Conservation (phyloP, 208 protist genomes). For the Strigomonas culicis region DNA sequence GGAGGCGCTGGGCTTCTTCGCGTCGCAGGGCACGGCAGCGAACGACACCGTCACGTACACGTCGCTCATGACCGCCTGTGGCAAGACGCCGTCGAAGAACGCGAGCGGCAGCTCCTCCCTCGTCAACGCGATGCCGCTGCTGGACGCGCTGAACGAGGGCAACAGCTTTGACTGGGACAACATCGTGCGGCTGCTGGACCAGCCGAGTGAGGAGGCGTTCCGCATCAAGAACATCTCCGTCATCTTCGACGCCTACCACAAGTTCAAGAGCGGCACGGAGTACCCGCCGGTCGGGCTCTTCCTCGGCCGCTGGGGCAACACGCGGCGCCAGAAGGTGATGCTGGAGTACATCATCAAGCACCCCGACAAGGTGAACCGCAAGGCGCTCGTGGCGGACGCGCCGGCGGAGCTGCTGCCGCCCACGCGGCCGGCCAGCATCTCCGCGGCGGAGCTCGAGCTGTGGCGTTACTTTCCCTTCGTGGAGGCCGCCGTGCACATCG, state of each 20-base stretch:
- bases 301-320: constrained; percentile 77
- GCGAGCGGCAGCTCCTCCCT: constrained; percentile 41
- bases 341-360: constrained; percentile 85
- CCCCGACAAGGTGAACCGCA: constrained; percentile 75
- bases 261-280: constrained; percentile 60
- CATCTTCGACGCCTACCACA: constrained; percentile 84
- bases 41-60: constrained; percentile 76
- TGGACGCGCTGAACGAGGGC: constrained; percentile 60
- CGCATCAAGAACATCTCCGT: constrained; percentile 72
- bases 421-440: constrained; percentile 32
- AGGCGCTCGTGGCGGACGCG: constrained; percentile 41
- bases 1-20: constrained; percentile 83
- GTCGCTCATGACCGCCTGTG: constrained; percentile 61
- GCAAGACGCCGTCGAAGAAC: constrained; percentile 46
- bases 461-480: constrained; percentile 80
- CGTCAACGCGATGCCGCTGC: constrained; percentile 70
- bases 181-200: constrained; percentile 75
- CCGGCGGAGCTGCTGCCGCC: constrained; percentile 51
- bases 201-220: constrained; percentile 56
- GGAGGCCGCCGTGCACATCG: constrained; percentile 79
- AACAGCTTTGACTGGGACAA: constrained; percentile 69
- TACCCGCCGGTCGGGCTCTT: constrained; percentile 79
- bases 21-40: constrained; percentile 55
- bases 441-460: constrained; percentile 54
- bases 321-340: constrained; percentile 55